Base-by-base conservation (phyloP, 768 basidiomycete genomes). In the Pulveroboletus sp. region DNA sequence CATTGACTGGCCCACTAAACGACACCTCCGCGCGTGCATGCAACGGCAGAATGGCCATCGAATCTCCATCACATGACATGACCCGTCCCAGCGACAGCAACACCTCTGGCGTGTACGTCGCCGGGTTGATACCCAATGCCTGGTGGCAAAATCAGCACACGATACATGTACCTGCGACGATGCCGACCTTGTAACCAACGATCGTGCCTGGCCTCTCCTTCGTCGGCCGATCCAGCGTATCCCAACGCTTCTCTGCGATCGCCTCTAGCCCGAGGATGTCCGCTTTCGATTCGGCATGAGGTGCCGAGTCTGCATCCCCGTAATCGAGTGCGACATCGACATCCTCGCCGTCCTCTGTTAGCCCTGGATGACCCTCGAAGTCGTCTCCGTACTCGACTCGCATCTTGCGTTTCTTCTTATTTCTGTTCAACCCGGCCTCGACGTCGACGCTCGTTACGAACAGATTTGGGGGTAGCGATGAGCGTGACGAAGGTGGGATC, bases 361-460 rank as follows among this genome's bases (percentile, higher is more conserved):
- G n/a, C n/a, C n/a, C n/a, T n/a, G n/a, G n/a, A 6, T 5, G 22
- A 17, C 1, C 30, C 27, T 36, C 35, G 6, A 54, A 40, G 6
- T 47, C 53, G 16, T 62, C 54, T 9, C 59, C 64, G 34, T 70
- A 79, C 51, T 80, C 73, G 42, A 48, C 26, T 12, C 51, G 56
- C 29, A 60, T 65, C 48, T 65, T 61, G 41, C 63, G 63, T 51
- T 69, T 73, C 55, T 71, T 75, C 48, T 68, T 67, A 50, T 69
- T 71, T 31, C 58, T 54, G 17, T 51, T 45, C 47, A 50, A 10
- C 1, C 71, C 76, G 22, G 71, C 76, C 57, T 86, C 85, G 22
- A 88, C 83, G 52, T 89, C 83, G 2, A 88, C 72, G 54, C 80
- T 82, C 3, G 86, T 87, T 29, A 89, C 83, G 52, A 89, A 80